Percentiles rank a stretch among this genome's conserved stretches.
These are phyloP conservation scores for Colletotrichum sp. DNA, from an alignment of 2,329 filamentous ascomycete species.

Conservation along the genomic window DNA sequence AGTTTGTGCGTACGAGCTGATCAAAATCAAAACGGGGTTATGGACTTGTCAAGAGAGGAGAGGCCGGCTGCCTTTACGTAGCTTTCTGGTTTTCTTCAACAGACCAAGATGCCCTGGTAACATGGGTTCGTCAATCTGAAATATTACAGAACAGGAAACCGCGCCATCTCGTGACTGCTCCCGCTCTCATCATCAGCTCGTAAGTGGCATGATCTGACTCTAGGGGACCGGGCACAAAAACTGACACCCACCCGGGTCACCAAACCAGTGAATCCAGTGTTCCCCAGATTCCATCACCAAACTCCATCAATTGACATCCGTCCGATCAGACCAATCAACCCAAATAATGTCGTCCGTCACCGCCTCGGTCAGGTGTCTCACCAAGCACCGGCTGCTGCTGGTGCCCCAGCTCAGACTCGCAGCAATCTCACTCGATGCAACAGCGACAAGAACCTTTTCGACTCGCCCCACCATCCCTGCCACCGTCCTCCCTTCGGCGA, in stretches of 20 bases:
- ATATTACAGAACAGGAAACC: not conserved
- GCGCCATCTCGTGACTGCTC: not conserved
- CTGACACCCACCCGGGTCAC: not conserved
- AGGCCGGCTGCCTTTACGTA: constrained; percentile 2
- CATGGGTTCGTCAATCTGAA: not conserved
- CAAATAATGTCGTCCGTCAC: constrained; percentile 1
- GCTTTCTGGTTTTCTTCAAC: not conserved
- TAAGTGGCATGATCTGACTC: constrained; percentile 7
- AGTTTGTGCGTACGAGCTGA: constrained; percentile 10
- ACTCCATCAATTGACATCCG: not conserved
- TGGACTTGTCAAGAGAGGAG: not conserved
- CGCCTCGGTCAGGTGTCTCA: constrained; percentile 8
- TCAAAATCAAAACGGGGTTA: constrained; percentile 5
- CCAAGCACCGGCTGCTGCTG: not conserved
- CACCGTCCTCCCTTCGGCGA: not conserved
- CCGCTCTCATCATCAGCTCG: not conserved
- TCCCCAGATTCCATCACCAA: not conserved
- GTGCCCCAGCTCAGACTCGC: not conserved
- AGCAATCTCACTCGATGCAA: constrained; percentile 1
- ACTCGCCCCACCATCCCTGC: constrained; percentile 13
- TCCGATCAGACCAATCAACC: not conserved
- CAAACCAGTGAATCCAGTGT: not conserved
- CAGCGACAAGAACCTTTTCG: constrained; percentile 9
- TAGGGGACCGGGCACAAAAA: not conserved
- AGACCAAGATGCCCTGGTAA: constrained; percentile 2